Conservation (phyloP, 1,284 basidiomycete genomes). For the Fistulinella cinereoalba region DNA sequence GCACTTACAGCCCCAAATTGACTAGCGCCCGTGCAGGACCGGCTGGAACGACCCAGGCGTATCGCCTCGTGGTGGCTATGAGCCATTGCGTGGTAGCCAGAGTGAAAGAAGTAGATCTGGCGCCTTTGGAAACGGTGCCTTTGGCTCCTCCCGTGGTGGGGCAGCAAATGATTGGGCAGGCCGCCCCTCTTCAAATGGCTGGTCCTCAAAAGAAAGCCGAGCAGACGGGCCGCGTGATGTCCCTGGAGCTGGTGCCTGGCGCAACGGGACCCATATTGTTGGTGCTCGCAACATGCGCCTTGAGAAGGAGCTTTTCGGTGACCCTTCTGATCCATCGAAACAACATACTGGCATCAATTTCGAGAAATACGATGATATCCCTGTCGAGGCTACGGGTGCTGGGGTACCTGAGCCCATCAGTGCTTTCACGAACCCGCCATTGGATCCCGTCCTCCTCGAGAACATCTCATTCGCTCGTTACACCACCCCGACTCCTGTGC, state of each 20-base stretch:
- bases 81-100: constrained; percentile 43
- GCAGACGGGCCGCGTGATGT: constrained; percentile 49
- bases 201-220: constrained; percentile 36
- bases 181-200: constrained; percentile 39
- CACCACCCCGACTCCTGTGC: constrained; percentile 95
- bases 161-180: constrained; percentile 48
- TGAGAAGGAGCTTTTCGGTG: constrained; percentile 96
- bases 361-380: constrained; percentile 99
- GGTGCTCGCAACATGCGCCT: constrained; percentile 82
- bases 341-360: constrained; percentile 99
- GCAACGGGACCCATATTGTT: constrained; percentile 82
- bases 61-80: constrained; percentile 56
- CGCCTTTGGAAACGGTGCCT: constrained; percentile 35
- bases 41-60: constrained; percentile 73
- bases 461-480: constrained; percentile 96
- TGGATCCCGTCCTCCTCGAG: constrained; percentile 92
- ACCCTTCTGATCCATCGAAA: constrained; percentile 77
- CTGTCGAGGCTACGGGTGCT: constrained; percentile 95
- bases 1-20: constrained; percentile 9
- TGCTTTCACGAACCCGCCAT: constrained; percentile 85
- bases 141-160: constrained; percentile 39
- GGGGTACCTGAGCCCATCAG: constrained; percentile 93
- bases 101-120: constrained; percentile 47
- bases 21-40: constrained; percentile 44
- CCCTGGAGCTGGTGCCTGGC: constrained; percentile 83